Evolutionary conservation across 2,329 filamentous ascomycete species (phyloP), one percentile per base, ranked within the genome.

Genomic region (Didymella pomorum): DNA sequence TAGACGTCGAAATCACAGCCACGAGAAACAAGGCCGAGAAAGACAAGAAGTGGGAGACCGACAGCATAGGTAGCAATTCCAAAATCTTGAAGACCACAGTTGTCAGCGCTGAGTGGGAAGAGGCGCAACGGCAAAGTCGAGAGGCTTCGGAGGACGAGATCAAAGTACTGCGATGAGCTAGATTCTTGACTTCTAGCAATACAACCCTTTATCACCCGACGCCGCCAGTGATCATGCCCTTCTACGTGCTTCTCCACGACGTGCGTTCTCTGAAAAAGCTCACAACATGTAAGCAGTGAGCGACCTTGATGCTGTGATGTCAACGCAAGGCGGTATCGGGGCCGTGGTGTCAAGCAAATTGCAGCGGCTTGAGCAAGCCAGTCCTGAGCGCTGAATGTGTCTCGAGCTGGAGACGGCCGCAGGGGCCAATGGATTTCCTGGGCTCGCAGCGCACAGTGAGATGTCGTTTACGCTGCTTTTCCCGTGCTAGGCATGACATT

Each of bases 1-100:
- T 68, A 26, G 71, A 65, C 33, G 73, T 76, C 3, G 67, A 74
- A 26, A 76, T 75, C 11, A 68, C 66, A 11, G 71, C 71, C 8
- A 42, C 65, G 12, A 61, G 55, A 21, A 57, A 63, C 18, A 60
- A 44, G 4, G n/a, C 52, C 1, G 58, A 35, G 1, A 65, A 68
- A 0, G 65, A 71, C 14, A 69, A 57, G 47, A 71, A 63, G 49
- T 75, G 72, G 72, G 72, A 76, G 39, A 70, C 66, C 1, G 70
- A 71, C 39, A 76, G 72, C 52, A 74, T 64, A 18, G 72, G 68
- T 1, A 75, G 69, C 43, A 67, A 71, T 49, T 68, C 72, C 2
- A 74, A 73, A 58, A 76, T 76, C 28, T 48, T 76, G 58, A 76
- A 74, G 58, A 76, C 73, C 4, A 76, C 72, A 4, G 72, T 73